Conservation (phyloP, 2,329 filamentous ascomycete genomes). For the Alternaria sp. region DNA sequence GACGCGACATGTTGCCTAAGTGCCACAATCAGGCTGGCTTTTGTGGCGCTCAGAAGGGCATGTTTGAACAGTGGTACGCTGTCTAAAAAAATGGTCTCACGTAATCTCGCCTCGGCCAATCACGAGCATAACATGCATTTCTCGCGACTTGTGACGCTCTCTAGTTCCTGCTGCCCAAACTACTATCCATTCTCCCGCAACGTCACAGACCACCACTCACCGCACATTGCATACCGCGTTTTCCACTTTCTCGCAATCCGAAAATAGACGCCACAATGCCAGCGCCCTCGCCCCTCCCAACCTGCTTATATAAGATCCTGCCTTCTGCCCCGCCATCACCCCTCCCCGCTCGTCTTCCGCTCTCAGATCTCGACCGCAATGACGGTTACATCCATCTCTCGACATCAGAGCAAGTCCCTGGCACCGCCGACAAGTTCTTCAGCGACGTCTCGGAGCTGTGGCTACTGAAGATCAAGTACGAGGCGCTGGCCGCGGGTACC, state of each 20-base stretch:
- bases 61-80: conserved; percentile 8
- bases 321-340: conserved; percentile 61
- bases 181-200: not conserved
- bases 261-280: conserved; percentile 33
- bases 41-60: conserved; percentile 17
- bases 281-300: conserved; percentile 44
- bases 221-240: not conserved
- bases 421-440: conserved; percentile 48
- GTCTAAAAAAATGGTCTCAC: conserved; percentile 16
- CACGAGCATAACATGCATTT: conserved; percentile 11
- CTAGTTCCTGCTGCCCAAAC: conserved; percentile 2
- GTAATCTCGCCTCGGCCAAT: conserved; percentile 22
- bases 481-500: conserved; percentile 48
- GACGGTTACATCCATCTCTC: conserved; percentile 71
- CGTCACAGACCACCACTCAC: not conserved
- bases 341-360: conserved; percentile 63
- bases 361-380: conserved; percentile 66
- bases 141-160: conserved; percentile 2
- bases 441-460: conserved; percentile 52
- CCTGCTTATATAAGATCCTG: conserved; percentile 67
- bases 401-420: conserved; percentile 59
- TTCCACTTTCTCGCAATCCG: not conserved
- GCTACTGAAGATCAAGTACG: conserved; percentile 64
- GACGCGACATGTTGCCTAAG: conserved; percentile 1
- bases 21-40: conserved; percentile 7